phyloP scores from a whole-genome alignment of 2,329 filamentous ascomycete genomes.

The Lachnellula occidentalis region DNA sequence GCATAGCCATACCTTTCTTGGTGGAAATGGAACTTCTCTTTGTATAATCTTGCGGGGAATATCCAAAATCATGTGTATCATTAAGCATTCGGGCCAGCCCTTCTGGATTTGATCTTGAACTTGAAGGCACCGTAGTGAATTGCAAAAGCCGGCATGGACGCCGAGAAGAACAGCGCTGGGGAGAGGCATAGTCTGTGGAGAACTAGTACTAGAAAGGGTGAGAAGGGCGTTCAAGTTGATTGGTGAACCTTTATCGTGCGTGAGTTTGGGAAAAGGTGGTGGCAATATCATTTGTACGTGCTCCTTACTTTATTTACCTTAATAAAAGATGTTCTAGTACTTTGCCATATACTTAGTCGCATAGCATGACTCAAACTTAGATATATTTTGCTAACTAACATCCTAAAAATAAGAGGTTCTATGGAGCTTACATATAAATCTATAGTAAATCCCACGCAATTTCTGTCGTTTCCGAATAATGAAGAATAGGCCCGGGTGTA shows the following conservation, averaged over 20 bases:
- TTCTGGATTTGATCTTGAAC: background rate
- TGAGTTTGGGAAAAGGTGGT: background rate
- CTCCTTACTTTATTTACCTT: too few relatives aligned
- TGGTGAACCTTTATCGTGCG: background rate
- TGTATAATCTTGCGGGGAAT: background rate
- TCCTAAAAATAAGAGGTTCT: too few relatives aligned
- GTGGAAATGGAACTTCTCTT: background rate
- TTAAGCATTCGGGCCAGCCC: background rate
- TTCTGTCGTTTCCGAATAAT: too few relatives aligned
- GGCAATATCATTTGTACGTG: too few relatives aligned
- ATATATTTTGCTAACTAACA: too few relatives aligned
- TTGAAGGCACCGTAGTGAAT: background rate
- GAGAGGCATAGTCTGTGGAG: background rate
- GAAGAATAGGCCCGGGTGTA: too few relatives aligned
- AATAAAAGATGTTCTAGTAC: too few relatives aligned
- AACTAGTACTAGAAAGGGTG: background rate
- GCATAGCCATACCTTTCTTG: background rate
- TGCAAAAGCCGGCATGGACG: constrained; percentile 4
- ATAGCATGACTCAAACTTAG: too few relatives aligned
- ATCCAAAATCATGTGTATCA: background rate
- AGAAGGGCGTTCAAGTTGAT: background rate
- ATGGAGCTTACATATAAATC: too few relatives aligned
- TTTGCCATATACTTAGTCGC: too few relatives aligned
- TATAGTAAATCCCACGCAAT: too few relatives aligned
- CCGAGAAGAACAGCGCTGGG: constrained; percentile 2